Conservation (phyloP, 805 yeast genomes). For the Wickerhamiella allomyrinae region DNA sequence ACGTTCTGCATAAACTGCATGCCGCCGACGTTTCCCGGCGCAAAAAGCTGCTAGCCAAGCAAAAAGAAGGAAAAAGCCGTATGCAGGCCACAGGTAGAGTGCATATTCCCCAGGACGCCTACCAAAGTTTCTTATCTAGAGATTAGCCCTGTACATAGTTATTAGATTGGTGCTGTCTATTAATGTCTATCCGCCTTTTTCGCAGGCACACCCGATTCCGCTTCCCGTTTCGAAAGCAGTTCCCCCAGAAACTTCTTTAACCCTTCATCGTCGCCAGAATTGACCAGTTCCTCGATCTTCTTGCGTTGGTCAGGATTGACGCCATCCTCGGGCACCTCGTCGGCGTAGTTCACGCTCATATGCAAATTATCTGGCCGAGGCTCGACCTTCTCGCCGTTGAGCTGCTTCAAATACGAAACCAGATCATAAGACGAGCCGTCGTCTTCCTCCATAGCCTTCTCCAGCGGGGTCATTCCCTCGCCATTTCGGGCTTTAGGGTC, state of each 20-base stretch:
- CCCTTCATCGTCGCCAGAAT: conserved; percentile 68
- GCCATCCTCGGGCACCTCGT: conserved; percentile 26
- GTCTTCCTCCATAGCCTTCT: conserved; percentile 59
- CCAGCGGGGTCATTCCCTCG: conserved; percentile 63
- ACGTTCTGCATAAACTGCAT: conserved; percentile 84
- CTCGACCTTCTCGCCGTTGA: conserved; percentile 25
- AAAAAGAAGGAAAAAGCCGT: conserved; percentile 84
- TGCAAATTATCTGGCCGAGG: conserved; percentile 17
- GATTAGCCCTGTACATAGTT: conserved; percentile 7
- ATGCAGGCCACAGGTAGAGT: conserved; percentile 72
- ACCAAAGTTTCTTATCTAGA: conserved; percentile 56
- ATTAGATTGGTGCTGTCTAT: no score
- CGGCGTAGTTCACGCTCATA: conserved; percentile 16
- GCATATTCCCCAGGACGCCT: conserved; percentile 68
- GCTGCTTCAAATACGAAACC: conserved; percentile 41
- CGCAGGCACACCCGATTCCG: neutral
- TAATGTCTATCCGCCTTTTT: neutral
- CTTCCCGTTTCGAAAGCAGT: conserved; percentile 29
- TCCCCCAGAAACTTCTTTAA: conserved; percentile 52
- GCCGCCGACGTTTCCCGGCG: conserved; percentile 87
- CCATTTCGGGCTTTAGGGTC: conserved; percentile 47
- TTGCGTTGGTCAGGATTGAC: conserved; percentile 43
- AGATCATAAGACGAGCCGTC: conserved; percentile 58
- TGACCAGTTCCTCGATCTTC: conserved; percentile 53
- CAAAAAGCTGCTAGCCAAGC: conserved; percentile 73